These are phyloP conservation scores for Aspergillus costaricaensis DNA, from an alignment of 2,329 filamentous ascomycete species.

Conservation along the genomic window DNA sequence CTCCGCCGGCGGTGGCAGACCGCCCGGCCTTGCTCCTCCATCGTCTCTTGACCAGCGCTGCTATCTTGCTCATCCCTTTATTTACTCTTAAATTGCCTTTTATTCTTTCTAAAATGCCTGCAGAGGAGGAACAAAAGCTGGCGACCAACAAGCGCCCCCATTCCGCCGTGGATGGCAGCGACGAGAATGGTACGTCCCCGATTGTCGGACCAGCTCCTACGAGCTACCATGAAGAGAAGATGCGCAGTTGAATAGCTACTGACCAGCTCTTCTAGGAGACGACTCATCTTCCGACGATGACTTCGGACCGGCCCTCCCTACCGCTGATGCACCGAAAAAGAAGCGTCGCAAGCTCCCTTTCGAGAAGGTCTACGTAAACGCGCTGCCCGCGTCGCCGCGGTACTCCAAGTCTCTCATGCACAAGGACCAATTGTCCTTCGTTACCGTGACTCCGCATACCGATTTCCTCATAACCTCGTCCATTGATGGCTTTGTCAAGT, in stretches of 20 bases:
- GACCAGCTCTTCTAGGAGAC: slow-evolving; percentile 24
- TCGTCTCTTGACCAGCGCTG: background rate
- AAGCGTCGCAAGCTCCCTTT: slow-evolving; percentile 88
- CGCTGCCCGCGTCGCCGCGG: slow-evolving; percentile 74
- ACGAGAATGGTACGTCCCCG: slow-evolving; percentile 39
- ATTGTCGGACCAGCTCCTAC: background rate
- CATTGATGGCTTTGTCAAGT: slow-evolving; percentile 94
- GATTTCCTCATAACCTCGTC: slow-evolving; percentile 96
- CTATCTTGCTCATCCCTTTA: slow-evolving; percentile 9
- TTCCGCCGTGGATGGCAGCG: slow-evolving; percentile 55
- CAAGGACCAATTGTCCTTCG: slow-evolving; percentile 87
- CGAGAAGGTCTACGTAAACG: slow-evolving; percentile 91
- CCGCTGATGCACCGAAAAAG: slow-evolving; percentile 77
- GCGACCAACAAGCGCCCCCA: slow-evolving; percentile 58
- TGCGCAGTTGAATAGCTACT: slow-evolving; percentile 12
- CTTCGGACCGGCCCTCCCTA: slow-evolving; percentile 88
- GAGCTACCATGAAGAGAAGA: background rate
- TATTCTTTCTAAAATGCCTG: slow-evolving; percentile 29
- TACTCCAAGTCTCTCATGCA: slow-evolving; percentile 99
- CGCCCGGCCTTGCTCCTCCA: slow-evolving; percentile 13
- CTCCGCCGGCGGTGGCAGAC: slow-evolving; percentile 21
- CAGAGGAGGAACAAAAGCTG: slow-evolving; percentile 26
- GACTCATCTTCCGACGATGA: slow-evolving; percentile 77
- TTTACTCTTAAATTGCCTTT: background rate
- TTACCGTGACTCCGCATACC: slow-evolving; percentile 83